Conservation (phyloP, 2,329 filamentous ascomycete genomes). For the Tolypocladium amazonense region DNA sequence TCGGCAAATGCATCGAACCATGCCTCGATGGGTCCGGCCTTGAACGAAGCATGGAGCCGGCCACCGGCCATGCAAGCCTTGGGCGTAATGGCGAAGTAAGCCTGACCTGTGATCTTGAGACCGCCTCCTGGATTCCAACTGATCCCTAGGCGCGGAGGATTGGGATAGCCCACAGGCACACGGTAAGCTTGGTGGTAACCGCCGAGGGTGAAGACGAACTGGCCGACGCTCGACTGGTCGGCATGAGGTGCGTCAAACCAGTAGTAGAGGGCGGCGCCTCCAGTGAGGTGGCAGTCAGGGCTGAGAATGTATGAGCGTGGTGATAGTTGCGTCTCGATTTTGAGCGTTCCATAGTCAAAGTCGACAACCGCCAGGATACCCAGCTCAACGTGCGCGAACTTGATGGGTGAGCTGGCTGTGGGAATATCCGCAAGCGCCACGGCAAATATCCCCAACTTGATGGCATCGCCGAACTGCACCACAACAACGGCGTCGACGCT, state of each 20-base stretch:
- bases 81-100: conserved; percentile 35
- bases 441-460: conserved; percentile 24
- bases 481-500: conserved; percentile 22
- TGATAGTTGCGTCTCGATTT: conserved; percentile 26
- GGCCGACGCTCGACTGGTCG: conserved; percentile 14
- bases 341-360: conserved; percentile 21
- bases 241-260: conserved; percentile 22
- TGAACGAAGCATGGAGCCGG: conserved; percentile 16
- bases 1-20: conserved; percentile 28
- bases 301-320: conserved; percentile 28
- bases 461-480: conserved; percentile 16
- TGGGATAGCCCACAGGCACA: conserved; percentile 23
- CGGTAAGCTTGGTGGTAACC: conserved; percentile 30
- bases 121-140: conserved; percentile 19
- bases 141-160: conserved; percentile 25
- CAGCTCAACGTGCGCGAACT: conserved; percentile 25
- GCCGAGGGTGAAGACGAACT: conserved; percentile 34
- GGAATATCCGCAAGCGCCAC: conserved; percentile 20
- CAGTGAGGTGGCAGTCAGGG: conserved; percentile 27
- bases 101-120: conserved; percentile 25
- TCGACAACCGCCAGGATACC: conserved; percentile 23
- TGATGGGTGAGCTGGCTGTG: conserved; percentile 2
- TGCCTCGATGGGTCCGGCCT: conserved; percentile 22
- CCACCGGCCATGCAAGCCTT: conserved; percentile 32
- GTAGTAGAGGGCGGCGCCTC: conserved; percentile 28